These are phyloP conservation scores for Fusarium sp. DNA, from an alignment of 2,329 filamentous ascomycete species.

Conservation along the genomic window DNA sequence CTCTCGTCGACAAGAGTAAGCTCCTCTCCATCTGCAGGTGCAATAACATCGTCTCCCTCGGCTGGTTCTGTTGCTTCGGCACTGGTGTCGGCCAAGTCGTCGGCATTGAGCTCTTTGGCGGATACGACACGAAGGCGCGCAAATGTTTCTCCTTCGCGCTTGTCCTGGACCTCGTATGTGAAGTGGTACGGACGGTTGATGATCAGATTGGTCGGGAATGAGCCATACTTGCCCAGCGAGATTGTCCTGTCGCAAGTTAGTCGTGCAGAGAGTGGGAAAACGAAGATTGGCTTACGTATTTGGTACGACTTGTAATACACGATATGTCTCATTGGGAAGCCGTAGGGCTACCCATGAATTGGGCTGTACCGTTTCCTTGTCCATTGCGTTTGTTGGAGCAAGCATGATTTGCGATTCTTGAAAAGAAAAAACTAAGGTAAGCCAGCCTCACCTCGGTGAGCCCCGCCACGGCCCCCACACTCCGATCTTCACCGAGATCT, in stretches of 20 bases:
- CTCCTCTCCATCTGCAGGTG: constrained; percentile 54
- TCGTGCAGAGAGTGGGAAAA: constrained; percentile 8
- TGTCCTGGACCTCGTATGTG: constrained; percentile 89
- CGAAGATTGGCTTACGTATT: constrained; percentile 63
- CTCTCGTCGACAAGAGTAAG: constrained; percentile 58
- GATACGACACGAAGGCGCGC: constrained; percentile 82
- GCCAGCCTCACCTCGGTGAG: constrained; percentile 47
- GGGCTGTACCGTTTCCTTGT: constrained; percentile 57
- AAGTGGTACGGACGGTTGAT: constrained; percentile 91
- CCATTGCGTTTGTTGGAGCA: constrained; percentile 42
- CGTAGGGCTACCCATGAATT: constrained; percentile 70
- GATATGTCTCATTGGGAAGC: constrained; percentile 68
- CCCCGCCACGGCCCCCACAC: constrained; percentile 41
- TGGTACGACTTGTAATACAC: constrained; percentile 68
- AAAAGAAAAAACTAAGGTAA: constrained; percentile 43
- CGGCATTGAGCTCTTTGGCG: constrained; percentile 84
- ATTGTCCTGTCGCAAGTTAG: constrained; percentile 72
- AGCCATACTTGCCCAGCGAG: constrained; percentile 91
- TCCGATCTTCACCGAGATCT: constrained; percentile 33
- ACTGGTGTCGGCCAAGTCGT: constrained; percentile 68
- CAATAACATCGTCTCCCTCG: constrained; percentile 58
- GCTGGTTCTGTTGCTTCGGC: constrained; percentile 54
- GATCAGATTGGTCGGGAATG: constrained; percentile 88
- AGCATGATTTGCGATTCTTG: constrained; percentile 22
- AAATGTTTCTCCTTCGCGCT: constrained; percentile 71